phyloP scores from a whole-genome alignment of 106 monocot genomes.

The Dendrobium chrysotoxum region DNA sequence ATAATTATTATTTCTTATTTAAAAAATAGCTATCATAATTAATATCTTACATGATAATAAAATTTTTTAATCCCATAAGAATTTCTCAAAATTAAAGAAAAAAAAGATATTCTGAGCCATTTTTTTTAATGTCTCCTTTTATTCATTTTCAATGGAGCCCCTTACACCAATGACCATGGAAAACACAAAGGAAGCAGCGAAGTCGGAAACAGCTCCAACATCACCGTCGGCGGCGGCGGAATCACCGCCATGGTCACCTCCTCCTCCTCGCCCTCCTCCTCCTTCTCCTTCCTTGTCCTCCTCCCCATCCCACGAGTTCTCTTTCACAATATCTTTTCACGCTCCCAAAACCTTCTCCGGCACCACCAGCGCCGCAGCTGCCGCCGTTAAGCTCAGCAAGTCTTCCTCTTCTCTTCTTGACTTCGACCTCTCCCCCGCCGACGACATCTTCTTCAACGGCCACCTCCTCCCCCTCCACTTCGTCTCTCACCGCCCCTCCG shows the following conservation, averaged over 20 bases:
- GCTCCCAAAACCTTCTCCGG: background rate
- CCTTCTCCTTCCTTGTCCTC: conserved; percentile 23
- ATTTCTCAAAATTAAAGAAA: too few species aligned
- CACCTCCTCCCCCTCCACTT: conserved; percentile 53
- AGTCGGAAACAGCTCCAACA: background rate
- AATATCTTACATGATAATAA: too few species aligned
- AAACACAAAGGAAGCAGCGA: background rate
- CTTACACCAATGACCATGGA: background rate
- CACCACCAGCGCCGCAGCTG: conserved; percentile 2
- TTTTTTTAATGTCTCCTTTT: too few species aligned
- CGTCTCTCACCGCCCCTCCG: background rate
- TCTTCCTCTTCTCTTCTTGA: background rate
- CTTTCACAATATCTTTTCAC: conserved; percentile 58
- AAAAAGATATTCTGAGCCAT: too few species aligned
- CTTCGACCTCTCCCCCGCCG: conserved; percentile 60
- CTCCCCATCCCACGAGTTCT: conserved; percentile 74
- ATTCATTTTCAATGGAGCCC: too few species aligned
- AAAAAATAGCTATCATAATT: too few species aligned
- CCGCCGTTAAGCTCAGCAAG: background rate
- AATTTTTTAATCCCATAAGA: too few species aligned
- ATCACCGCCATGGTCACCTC: background rate
- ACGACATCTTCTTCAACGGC: conserved; percentile 78
- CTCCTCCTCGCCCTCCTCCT: background rate
- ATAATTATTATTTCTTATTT: too few species aligned
- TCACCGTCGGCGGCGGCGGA: background rate